Evolutionary conservation across 257 asterid genomes (phyloP), one percentile per base, ranked within the genome.

Genomic region (Gentiana macrophylla): DNA sequence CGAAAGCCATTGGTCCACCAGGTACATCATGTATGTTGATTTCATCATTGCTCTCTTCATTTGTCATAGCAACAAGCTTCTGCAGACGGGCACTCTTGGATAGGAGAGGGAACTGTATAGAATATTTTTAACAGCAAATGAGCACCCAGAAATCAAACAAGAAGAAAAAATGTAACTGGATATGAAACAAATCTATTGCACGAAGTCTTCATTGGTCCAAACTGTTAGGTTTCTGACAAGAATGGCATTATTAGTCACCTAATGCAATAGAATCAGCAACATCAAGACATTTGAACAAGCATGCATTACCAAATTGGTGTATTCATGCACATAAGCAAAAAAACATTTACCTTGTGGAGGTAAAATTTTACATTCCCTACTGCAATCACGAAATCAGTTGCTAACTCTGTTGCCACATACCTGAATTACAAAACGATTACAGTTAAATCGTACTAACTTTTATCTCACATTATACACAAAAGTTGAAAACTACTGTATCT

Each of bases 1-100:
- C 96, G 49, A 89, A 89, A 6, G 95, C 85, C 8, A 80, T 76
- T 24, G 94, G 81, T 24, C 95, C 95, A n/a, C 94, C 95, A 4
- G 95, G 95, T 37, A 86, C 72, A 56, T 81, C 88, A 2, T 74
- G 71, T 68, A 86, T 70, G 73, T 69, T 56, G 36, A 83, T 68
- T 51, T 78, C 82, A 50, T 81, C 82, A 8, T 8, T 70, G 53
- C 46, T 74, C n/a, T 81, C 86, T 6, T 61, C 74, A 33, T 60
- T 66, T 44, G 80, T 41, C 12, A 52, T 24, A 37, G 83, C 62
- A 7, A 78, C 68, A 52, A 84, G 79, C 78, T 72, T 83, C 71
- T 86, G 94, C 43, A 86, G 82, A 59, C 77, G 80, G 35, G 72
- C 64, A 62, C 91, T 71, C 78, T 77, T 86, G 15, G 95, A 86